Base-by-base conservation (phyloP, 78 protist genomes). In the Dictyostelium discoideum region DNA sequence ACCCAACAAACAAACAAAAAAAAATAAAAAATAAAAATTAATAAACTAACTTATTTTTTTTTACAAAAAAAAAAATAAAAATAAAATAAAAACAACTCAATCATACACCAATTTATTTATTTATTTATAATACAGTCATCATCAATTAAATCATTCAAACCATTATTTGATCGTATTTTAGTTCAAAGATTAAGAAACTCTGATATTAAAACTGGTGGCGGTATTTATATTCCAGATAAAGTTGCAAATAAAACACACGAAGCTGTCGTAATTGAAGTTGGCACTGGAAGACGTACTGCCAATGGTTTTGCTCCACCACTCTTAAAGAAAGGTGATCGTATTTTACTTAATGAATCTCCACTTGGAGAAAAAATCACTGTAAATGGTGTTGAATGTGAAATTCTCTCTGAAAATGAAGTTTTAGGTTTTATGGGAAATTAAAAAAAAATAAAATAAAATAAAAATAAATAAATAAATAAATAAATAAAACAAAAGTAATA, bases 261-360 rank as follows among this genome's bases (percentile, higher is more conserved):
- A 50, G 94, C 67, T 5, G 5, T 90, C 20, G 87, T 90, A 22
- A 24, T 90, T 4, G 94, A 90, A 82, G 74, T 90, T 69, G 94
- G 94, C n/a, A 90, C 94, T 46, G 94, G 94, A 8, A 82, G 87
- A 82, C 85, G 94, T 81, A 86, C 85, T 46, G 80, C 29, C 29
- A 77, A 63, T 72, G 94, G 84, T 9, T 80, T 90, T n/a, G 86
- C 85, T 4, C 65, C 3, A 26, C 82, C 94, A 42, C 50, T 90
- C 14, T 72, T 90, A 20, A 81, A 90, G 32, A 90, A 90, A 85
- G 94, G 94, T 69, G 94, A 90, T 69, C 86, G 94, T 72, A 82
- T 90, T 46, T 37, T 90, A 46, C 18, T 90, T 14, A 50, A 72
- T 32, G 94, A 90, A 13, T 42, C 57, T 42, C n/a, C 44, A 10